These are phyloP conservation scores for Bondarzewia mesenterica DNA, from an alignment of 1,284 basidiomycete species.

Conservation along the genomic window DNA sequence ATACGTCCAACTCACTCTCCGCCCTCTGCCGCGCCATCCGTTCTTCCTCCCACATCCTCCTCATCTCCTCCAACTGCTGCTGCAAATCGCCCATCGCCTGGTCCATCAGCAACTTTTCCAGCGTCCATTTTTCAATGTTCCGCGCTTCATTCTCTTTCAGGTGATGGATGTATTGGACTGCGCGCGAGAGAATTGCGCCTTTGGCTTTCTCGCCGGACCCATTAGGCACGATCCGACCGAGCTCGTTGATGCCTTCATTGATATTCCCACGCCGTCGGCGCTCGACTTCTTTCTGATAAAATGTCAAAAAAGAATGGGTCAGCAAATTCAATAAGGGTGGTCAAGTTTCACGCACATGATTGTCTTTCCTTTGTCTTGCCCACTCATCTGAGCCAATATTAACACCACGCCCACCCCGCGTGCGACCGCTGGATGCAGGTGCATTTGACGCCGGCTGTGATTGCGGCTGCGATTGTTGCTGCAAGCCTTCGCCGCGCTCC, in stretches of 20 bases:
- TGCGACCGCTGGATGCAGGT: conserved; percentile 28
- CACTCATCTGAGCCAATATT: conserved; percentile 72
- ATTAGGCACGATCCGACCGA: conserved; percentile 83
- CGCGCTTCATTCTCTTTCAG: conserved; percentile 86
- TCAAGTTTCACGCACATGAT: conserved; percentile 49
- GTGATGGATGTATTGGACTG: conserved; percentile 85
- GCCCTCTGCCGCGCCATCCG: conserved; percentile 44
- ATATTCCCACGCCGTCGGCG: conserved; percentile 89
- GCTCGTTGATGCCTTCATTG: conserved; percentile 91
- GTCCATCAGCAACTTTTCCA: conserved; percentile 88
- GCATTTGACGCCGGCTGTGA: not conserved
- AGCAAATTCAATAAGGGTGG: not conserved
- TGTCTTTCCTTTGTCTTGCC: conserved; percentile 77
- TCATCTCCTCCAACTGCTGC: conserved; percentile 69
- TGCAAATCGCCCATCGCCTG: conserved; percentile 84
- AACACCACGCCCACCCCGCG: conserved; percentile 40
- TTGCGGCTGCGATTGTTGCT: conserved; percentile 16
- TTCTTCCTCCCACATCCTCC: conserved; percentile 69
- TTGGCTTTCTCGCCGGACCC: conserved; percentile 85
- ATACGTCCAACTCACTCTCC: conserved; percentile 50
- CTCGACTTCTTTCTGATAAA: conserved; percentile 88
- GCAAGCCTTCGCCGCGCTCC: conserved; percentile 24
- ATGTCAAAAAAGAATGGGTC: conserved; percentile 3
- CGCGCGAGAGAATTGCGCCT: conserved; percentile 77
- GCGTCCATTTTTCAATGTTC: conserved; percentile 92